phyloP scores from a whole-genome alignment of 495 filamentous ascomycete species.

The Aspergillus baeticus region DNA sequence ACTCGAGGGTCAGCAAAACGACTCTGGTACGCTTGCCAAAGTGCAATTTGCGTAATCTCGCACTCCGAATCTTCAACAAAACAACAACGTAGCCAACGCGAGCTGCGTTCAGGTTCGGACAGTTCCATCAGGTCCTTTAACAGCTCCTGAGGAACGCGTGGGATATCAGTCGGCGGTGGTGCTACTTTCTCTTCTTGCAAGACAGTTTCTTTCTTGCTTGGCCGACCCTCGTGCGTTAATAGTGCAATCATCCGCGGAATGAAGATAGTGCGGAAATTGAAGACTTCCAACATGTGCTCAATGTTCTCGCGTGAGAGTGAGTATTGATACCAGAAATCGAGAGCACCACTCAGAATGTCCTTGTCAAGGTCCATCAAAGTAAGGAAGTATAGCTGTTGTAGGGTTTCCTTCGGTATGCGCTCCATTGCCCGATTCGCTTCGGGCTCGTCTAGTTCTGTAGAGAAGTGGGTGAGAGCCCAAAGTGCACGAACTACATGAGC shows the following conservation, averaged over 20 bases:
- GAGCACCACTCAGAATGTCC: conserved; percentile 77
- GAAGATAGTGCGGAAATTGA: conserved; percentile 62
- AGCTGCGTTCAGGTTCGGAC: conserved; percentile 85
- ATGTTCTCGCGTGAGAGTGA: conserved; percentile 86
- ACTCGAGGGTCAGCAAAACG: conserved; percentile 61
- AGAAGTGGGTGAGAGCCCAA: conserved; percentile 81
- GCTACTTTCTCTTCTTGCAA: conserved; percentile 47
- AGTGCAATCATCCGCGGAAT: conserved; percentile 76
- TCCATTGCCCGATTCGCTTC: conserved; percentile 64
- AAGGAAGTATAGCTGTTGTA: conserved; percentile 74
- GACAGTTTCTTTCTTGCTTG: conserved; percentile 39
- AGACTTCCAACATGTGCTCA: conserved; percentile 59
- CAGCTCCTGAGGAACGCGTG: conserved; percentile 70
- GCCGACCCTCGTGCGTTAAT: conserved; percentile 62
- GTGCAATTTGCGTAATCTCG: conserved; percentile 90
- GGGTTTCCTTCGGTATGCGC: conserved; percentile 60
- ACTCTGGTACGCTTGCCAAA: conserved; percentile 95
- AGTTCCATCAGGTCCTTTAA: conserved; percentile 70
- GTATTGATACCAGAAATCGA: conserved; percentile 96
- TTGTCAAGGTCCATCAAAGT: conserved; percentile 82
- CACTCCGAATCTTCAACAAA: conserved; percentile 81
- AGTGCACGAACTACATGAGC: conserved; percentile 84
- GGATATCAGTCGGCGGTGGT: conserved; percentile 61
- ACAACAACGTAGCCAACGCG: conserved; percentile 66
- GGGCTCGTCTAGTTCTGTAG: conserved; percentile 74